A percentile compares a stretch with the other conserved stretches of the same genome.
phyloP scores from a whole-genome alignment of 352 stramenopile genomes.

The Pythium insidiosum region DNA sequence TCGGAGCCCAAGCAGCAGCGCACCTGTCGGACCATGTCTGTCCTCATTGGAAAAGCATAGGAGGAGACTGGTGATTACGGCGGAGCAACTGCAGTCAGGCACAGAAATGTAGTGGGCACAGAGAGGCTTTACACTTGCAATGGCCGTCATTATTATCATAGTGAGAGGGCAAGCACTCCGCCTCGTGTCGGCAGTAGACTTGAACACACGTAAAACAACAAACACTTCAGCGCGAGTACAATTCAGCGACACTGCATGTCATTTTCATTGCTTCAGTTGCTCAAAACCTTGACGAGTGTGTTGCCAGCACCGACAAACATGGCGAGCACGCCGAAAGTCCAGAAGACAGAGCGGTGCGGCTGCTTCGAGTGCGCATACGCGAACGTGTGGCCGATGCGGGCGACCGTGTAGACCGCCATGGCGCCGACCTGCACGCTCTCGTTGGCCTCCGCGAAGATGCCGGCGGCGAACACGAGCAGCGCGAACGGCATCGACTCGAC shows the following conservation, averaged over 20 bases:
- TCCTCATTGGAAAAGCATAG: too few species aligned
- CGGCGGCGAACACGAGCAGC: constrained; percentile 37
- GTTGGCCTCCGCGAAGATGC: constrained; percentile 30
- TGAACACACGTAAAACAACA: background rate
- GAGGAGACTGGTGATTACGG: too few species aligned
- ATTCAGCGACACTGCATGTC: background rate
- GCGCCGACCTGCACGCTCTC: constrained; percentile 21
- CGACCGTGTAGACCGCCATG: constrained; percentile 20
- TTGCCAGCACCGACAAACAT: constrained; percentile 10
- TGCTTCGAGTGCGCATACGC: constrained; percentile 24
- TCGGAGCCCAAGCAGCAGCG: too few species aligned
- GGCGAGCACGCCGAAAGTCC: constrained; percentile 9
- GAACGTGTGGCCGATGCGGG: constrained; percentile 21
- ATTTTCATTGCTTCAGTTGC: background rate
- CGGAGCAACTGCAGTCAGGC: too few species aligned
- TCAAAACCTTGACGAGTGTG: constrained; percentile 1
- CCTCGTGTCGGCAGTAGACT: too few species aligned
- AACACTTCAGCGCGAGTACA: background rate
- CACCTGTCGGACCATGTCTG: too few species aligned
- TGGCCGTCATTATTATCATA: too few species aligned
- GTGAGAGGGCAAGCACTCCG: too few species aligned
- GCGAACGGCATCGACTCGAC: constrained; percentile 52
- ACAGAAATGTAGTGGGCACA: too few species aligned
- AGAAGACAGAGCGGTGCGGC: constrained; percentile 19
- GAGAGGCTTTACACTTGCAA: too few species aligned